Base-by-base conservation (phyloP, 176 grass and related monocot species). In the Puya raimondii region DNA sequence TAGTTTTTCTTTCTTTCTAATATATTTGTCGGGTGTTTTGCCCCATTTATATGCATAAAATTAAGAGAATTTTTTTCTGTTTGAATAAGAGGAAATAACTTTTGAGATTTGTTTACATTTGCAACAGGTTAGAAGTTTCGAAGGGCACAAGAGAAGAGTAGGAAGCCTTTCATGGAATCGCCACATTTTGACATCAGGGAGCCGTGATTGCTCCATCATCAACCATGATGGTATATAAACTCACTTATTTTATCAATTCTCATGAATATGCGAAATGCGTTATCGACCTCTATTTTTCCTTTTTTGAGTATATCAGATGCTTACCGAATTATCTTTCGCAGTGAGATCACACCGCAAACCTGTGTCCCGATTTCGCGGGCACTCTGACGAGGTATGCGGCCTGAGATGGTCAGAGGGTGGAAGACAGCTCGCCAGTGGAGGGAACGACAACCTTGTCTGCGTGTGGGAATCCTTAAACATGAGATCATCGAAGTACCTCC, bases 131-230 rank as follows among this genome's bases (percentile, higher is more conserved):
- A 66, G 74, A 72, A 61, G 33, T 25, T 47, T 83, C 18, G 63
- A 78, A 71, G 81, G 48, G 16, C 81, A 83, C 65, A 53, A 23
- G 8, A 58, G 50, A 12, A 83, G 81, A 78, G 69, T 83, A 5
- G 81, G 81, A n/a, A 72, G 69, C 29, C 74, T 83, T 64, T 68
- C 73, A 49, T 83, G 81, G 81, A 83, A 78, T 13, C 26, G 2
- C 22, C 58, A 73, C 66, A n/a, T 72, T 26, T 69, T 83, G 23
- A 72, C 81, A 9, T 83, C 81, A 68, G 81, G 81, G 63, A 63
- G 81, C 63, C 74, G 50, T 64, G 81, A 78, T 69, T 50, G 59
- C 23, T 67, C 65, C 10, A 83, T 83, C 33, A 61, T 78, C 58
- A 83, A 83, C 15, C 74, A 78, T 73, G 81, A 83, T 68, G 68